These are phyloP conservation scores for Teratosphaeria zuluensis DNA, from an alignment of 2,329 filamentous ascomycete species.

Conservation along the genomic window DNA sequence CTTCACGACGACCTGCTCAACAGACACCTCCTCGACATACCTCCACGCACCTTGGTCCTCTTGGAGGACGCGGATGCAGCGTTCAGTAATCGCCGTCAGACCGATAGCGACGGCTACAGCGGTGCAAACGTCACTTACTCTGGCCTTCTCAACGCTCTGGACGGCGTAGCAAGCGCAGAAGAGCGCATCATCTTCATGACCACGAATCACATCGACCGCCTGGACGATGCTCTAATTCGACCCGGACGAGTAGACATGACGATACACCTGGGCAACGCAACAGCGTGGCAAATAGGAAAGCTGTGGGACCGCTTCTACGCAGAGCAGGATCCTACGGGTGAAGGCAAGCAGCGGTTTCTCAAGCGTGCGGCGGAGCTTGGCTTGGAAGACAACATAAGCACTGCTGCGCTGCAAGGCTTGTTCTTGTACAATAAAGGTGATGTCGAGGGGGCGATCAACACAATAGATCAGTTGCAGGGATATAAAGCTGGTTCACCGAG, in stretches of 20 bases:
- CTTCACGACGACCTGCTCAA: constrained; percentile 84
- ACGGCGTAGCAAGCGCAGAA: constrained; percentile 89
- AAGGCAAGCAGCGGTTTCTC: constrained; percentile 60
- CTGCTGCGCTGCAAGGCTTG: constrained; percentile 83
- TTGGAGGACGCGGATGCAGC: constrained; percentile 89
- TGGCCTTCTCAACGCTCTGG: constrained; percentile 60
- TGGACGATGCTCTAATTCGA: constrained; percentile 81
- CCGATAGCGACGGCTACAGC: constrained; percentile 71
- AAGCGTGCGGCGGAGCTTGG: constrained; percentile 58
- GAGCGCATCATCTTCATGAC: constrained; percentile 91
- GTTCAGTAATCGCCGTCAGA: constrained; percentile 69
- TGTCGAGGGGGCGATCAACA: constrained; percentile 68
- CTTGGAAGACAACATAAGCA: constrained; percentile 65
- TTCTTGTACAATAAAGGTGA: constrained; percentile 94
- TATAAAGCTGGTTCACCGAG: constrained; percentile 1
- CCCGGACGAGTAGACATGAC: constrained; percentile 93
- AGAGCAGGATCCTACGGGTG: constrained; percentile 59
- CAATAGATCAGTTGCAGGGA: constrained; percentile 22
- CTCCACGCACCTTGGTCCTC: constrained; percentile 69
- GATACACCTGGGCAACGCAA: constrained; percentile 79
- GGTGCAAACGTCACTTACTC: constrained; percentile 92
- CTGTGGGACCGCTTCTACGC: constrained; percentile 97
- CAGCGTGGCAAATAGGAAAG: constrained; percentile 68
- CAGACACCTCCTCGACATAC: constrained; percentile 75
- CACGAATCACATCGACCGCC: constrained; percentile 82